Evolutionary conservation across 2,329 filamentous ascomycete species (phyloP).

Genomic region (Monascus ruber): DNA sequence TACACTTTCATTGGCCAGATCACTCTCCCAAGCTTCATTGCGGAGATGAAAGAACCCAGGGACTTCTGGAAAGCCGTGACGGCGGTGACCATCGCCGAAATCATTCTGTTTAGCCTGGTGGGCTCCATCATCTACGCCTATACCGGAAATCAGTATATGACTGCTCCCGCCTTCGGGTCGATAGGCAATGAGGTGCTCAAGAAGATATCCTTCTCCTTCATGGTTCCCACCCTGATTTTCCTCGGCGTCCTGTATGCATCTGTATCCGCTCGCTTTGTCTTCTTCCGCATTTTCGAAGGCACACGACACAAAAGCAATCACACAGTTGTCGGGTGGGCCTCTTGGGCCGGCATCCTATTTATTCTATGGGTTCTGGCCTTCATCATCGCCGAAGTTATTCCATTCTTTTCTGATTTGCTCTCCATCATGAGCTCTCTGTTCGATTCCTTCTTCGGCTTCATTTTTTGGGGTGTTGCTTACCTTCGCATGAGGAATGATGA

Average conservation of each 20-base stretch:
- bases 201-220: constrained; percentile 85
- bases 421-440: constrained; percentile 59
- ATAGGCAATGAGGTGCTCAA: constrained; percentile 63
- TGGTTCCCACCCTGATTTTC: constrained; percentile 91
- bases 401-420: constrained; percentile 69
- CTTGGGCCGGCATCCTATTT: constrained; percentile 63
- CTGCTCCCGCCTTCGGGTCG: constrained; percentile 75
- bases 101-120: constrained; percentile 74
- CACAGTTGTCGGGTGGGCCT: constrained; percentile 67
- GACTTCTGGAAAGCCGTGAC: constrained; percentile 92
- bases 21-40: constrained; percentile 86
- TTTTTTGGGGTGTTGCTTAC: constrained; percentile 56
- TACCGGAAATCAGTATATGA: constrained; percentile 81
- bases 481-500: constrained; percentile 33
- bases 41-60: constrained; percentile 70
- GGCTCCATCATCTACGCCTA: constrained; percentile 76
- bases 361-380: constrained; percentile 70
- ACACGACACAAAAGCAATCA: constrained; percentile 70
- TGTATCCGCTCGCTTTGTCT: constrained; percentile 79
- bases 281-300: constrained; percentile 76
- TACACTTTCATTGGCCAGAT: constrained; percentile 97
- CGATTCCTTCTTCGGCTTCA: constrained; percentile 72
- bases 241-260: constrained; percentile 83
- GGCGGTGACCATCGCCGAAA: constrained; percentile 77
- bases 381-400: constrained; percentile 84